Base-by-base conservation (phyloP, 1,284 basidiomycete species). In the Pseudomicrostroma phylloplanum region DNA sequence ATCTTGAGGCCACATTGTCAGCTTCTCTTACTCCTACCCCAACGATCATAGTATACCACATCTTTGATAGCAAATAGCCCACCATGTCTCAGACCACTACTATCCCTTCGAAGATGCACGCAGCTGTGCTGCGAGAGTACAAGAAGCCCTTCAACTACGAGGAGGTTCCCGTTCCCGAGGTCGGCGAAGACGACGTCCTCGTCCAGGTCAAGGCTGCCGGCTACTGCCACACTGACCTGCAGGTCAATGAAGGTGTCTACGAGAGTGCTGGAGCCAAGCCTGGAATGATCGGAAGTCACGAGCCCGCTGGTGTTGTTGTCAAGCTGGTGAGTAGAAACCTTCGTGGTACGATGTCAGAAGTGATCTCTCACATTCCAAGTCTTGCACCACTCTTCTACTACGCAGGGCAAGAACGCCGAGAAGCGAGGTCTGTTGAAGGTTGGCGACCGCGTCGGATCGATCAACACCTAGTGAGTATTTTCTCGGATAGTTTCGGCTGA, bases 211-310 rank as follows among this genome's bases (percentile, higher is more conserved):
- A 66, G 49, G 72, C 72, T 9, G 70, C 70, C 6, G 72, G 72
- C 26, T 67, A 67, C 61, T 74, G 72, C 56, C 72, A 74, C 58
- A 74, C 72, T 12, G 72, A 74, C 64, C 53, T 72, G 56, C 72
- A 74, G 57, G 69, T 71, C n/a, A 60, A 66, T 56, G 67, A 74
- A 12, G 72, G 72, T 23, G 43, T 48, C 12, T 62, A 62, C 39
- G 65, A 70, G 53, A 63, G 62, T 17, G 62, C 63, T 39, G 72
- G 72, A 25, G 67, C 68, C 43, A 67, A 69, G 59, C 64, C 65
- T 2, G 72, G 72, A 40, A 63, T 72, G 9, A 68, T 74, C n/a
- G 72, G 72, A 51, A 66, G 64, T 55, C 72, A 74, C 60, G 72
- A 74, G 61, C 72, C 72, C 17, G 72, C 63, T 36, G 63, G 63